A percentile compares a stretch with the other conserved stretches of the same genome.
Conservation (phyloP, 1,139 yeast species). For the Candida pseudocylindracea region DNA sequence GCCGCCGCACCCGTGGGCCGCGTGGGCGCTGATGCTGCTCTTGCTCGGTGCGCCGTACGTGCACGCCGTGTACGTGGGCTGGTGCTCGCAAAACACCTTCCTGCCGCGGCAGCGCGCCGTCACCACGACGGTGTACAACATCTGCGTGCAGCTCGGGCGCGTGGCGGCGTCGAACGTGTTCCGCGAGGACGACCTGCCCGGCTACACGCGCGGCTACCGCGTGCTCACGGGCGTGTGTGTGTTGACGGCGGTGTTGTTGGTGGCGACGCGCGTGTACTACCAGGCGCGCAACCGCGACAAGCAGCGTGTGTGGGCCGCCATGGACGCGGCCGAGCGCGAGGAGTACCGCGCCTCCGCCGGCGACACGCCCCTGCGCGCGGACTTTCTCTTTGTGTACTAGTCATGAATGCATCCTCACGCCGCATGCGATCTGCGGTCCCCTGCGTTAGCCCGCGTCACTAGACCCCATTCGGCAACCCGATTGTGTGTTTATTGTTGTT, state of each 20-base stretch:
- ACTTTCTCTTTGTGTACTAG: too few species aligned
- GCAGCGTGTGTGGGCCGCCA: not conserved
- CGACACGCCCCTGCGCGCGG: too few species aligned
- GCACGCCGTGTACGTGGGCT: slow-evolving; percentile 24
- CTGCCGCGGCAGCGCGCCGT: slow-evolving; percentile 7
- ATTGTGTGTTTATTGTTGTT: too few species aligned
- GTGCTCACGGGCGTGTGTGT: too few species aligned
- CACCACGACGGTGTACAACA: slow-evolving; percentile 8
- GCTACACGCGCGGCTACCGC: not conserved
- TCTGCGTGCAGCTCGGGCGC: slow-evolving; percentile 6
- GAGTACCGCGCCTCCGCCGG: not conserved
- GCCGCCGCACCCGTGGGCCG: slow-evolving; percentile 18
- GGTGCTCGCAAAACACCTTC: slow-evolving; percentile 7
- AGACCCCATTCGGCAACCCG: too few species aligned
- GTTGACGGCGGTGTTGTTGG: slow-evolving; percentile 1
- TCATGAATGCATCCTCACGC: too few species aligned
- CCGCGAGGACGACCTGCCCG: slow-evolving; percentile 1
- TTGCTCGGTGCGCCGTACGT: slow-evolving; percentile 26
- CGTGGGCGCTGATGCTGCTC: slow-evolving; percentile 24
- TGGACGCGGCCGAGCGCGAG: not conserved
- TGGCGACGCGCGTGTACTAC: slow-evolving; percentile 2
- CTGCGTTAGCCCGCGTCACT: too few species aligned
- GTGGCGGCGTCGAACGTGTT: slow-evolving; percentile 3
- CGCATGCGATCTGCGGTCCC: too few species aligned
- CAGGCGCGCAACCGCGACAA: not conserved